Percentiles rank a stretch among this genome's conserved stretches.
Evolutionary conservation across 2,329 filamentous ascomycete species (phyloP).

Genomic region (Penicillium sp.): DNA sequence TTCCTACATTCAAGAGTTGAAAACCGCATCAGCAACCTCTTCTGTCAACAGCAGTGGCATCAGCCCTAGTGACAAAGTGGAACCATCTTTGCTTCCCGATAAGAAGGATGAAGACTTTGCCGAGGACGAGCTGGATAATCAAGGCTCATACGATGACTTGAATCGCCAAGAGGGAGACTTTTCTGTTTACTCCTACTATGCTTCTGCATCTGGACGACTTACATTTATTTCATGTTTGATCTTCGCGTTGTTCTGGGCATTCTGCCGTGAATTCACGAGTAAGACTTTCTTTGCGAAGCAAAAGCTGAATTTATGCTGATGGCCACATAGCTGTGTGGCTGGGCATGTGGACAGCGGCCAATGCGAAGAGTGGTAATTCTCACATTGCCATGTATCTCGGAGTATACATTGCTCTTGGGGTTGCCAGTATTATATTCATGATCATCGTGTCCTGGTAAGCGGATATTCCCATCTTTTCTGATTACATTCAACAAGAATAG

Average conservation of each 20-base stretch:
- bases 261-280: not conserved
- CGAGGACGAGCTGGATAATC: not conserved
- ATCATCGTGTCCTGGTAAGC: no score
- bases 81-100: not conserved
- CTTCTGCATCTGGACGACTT: not conserved
- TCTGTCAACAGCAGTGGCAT: not conserved
- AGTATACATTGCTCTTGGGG: no score
- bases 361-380: no score
- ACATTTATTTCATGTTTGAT: not conserved
- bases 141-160: not conserved
- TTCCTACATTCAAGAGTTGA: not conserved
- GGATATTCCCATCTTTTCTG: no score
- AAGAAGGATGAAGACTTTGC: not conserved
- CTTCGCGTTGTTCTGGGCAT: not conserved
- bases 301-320: not conserved
- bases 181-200: not conserved
- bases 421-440: no score
- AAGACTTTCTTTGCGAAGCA: not conserved
- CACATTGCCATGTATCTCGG: no score
- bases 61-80: not conserved
- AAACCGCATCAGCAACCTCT: not conserved
- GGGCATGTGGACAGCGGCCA: no score
- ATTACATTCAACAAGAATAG: no score
- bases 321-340: not conserved
- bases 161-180: not conserved